phyloP scores from a whole-genome alignment of 129 eudicot genomes.

The Lactuca sativa region DNA sequence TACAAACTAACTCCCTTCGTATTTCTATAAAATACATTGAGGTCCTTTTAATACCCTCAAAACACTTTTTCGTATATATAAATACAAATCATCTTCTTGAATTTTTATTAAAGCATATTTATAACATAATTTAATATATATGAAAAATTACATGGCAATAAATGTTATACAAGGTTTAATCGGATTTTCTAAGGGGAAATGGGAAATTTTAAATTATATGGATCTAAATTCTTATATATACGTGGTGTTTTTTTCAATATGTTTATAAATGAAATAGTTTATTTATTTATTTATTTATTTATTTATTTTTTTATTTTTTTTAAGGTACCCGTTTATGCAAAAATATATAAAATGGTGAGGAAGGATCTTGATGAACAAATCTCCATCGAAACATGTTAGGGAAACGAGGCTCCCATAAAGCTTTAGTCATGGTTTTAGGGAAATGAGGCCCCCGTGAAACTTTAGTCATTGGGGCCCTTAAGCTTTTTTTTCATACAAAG shows the following conservation, averaged over 20 bases:
- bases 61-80: not conserved
- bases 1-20: slow-evolving; percentile 6
- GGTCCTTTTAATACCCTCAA: not conserved
- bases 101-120: not conserved
- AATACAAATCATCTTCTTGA: not conserved
- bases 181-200: no score
- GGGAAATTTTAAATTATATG: no score
- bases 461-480: not conserved
- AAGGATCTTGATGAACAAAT: not conserved
- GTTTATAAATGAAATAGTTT: not conserved
- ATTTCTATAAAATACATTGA: slow-evolving; percentile 1
- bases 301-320: no score
- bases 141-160: not conserved
- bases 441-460: not conserved
- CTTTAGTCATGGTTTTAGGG: not conserved
- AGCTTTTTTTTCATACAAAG: not conserved
- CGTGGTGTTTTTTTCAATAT: not conserved
- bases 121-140: no score
- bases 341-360: not conserved
- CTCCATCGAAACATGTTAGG: not conserved
- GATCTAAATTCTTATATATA: not conserved
- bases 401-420: not conserved
- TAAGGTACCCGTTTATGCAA: not conserved
- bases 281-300: no score
- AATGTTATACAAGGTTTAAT: no score